Percentiles rank a stretch among this genome's conserved stretches.
phyloP scores from a whole-genome alignment of 2,329 filamentous ascomycete species.

The Venturia nashicola region DNA sequence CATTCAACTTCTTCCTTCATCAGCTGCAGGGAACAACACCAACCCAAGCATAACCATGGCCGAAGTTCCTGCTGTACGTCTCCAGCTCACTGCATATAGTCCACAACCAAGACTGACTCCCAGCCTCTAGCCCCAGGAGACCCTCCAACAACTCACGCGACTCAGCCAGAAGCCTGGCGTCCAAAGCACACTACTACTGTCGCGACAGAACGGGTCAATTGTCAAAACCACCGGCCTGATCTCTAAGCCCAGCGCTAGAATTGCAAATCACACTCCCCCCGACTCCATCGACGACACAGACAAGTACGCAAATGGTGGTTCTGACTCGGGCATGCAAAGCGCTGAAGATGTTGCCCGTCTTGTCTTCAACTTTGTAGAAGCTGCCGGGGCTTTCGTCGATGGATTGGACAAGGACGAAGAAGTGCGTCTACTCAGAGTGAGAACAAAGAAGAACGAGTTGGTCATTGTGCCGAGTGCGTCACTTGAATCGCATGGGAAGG shows the following conservation, averaged over 20 bases:
- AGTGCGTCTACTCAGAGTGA: constrained; percentile 59
- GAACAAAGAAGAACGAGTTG: constrained; percentile 76
- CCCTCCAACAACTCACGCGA: constrained; percentile 52
- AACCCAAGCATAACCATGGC: background rate
- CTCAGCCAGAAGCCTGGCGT: constrained; percentile 69
- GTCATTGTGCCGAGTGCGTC: constrained; percentile 58
- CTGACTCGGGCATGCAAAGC: constrained; percentile 39
- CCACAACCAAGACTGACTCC: background rate
- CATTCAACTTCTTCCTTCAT: background rate
- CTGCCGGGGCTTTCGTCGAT: constrained; percentile 56
- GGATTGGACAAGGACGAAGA: constrained; percentile 67
- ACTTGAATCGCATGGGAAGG: background rate
- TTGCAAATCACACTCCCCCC: constrained; percentile 27
- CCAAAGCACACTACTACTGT: constrained; percentile 64
- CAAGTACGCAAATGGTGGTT: constrained; percentile 21
- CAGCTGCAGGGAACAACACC: background rate
- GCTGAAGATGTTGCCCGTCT: constrained; percentile 63
- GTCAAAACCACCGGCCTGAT: constrained; percentile 63
- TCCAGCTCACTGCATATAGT: background rate
- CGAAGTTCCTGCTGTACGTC: constrained; percentile 7
- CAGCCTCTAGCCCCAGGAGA: constrained; percentile 35
- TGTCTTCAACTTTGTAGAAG: constrained; percentile 64
- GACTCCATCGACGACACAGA: constrained; percentile 22
- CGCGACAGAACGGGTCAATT: constrained; percentile 59
- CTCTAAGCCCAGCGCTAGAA: constrained; percentile 42